These are phyloP conservation scores for Setomelanomma holmii DNA, from an alignment of 2,329 filamentous ascomycete genomes.

Conservation along the genomic window DNA sequence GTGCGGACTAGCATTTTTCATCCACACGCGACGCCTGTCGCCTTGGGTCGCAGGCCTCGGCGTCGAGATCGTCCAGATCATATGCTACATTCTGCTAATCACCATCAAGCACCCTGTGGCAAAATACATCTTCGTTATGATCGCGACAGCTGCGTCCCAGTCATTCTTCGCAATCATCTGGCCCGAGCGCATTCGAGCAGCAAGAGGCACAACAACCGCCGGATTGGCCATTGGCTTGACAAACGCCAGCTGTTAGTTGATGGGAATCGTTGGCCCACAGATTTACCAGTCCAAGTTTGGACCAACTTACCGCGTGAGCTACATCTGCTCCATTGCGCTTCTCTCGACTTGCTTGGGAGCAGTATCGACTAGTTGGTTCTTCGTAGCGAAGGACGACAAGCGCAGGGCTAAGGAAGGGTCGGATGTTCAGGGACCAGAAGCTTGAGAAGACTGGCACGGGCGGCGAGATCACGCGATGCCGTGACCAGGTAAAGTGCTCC, in stretches of 20 bases:
- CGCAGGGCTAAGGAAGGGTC: conserved; percentile 4
- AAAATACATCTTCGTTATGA: conserved; percentile 51
- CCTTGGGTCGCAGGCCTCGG: conserved; percentile 31
- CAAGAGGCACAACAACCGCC: conserved; percentile 50
- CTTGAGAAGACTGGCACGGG: no score
- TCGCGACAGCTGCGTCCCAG: conserved; percentile 50
- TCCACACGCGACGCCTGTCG: conserved; percentile 27
- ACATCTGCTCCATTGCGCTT: conserved; percentile 45
- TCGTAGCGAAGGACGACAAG: conserved; percentile 20
- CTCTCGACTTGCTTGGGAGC: conserved; percentile 27
- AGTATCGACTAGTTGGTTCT: conserved; percentile 25
- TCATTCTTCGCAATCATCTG: conserved; percentile 52
- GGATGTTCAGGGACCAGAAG: background rate
- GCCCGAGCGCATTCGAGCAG: conserved; percentile 52
- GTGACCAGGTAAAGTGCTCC: no score
- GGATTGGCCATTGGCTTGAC: conserved; percentile 50
- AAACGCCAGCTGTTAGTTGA: conserved; percentile 43
- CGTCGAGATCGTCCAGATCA: conserved; percentile 43
- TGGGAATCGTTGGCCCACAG: conserved; percentile 52
- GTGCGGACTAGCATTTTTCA: conserved; percentile 22
- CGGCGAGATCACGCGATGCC: no score
- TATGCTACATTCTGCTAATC: conserved; percentile 52
- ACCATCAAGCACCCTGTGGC: conserved; percentile 44
- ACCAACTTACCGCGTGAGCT: conserved; percentile 49
- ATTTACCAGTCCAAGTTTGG: conserved; percentile 52